Percentiles rank a stretch among this genome's conserved stretches.
Evolutionary conservation across 2,329 filamentous ascomycete species (phyloP).

Genomic region (Ceratocystiopsis minuta): DNA sequence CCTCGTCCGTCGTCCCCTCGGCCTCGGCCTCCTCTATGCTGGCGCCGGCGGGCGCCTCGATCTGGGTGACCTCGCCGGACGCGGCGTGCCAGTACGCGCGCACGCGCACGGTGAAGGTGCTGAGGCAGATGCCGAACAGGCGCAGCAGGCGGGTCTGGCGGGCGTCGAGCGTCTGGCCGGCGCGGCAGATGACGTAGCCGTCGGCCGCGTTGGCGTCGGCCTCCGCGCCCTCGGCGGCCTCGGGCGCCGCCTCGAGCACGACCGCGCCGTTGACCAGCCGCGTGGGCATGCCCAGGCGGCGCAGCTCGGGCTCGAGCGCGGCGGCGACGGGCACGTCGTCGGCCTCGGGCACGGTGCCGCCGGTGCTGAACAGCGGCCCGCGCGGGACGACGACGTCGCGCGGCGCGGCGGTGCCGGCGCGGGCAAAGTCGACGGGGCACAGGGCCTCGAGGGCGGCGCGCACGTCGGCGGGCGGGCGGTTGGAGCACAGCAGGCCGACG

Average conservation of each 20-base stretch:
- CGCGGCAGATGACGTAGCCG: conserved; percentile 63
- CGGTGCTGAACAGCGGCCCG: conserved; percentile 65
- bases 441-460: conserved; percentile 55
- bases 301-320: conserved; percentile 75
- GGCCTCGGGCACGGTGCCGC: conserved; percentile 59
- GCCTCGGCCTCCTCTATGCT: neutral
- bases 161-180: conserved; percentile 72
- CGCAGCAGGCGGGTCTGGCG: conserved; percentile 87
- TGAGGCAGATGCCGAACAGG: conserved; percentile 77
- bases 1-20: too few relatives aligned
- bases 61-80: conserved; percentile 40
- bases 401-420: conserved; percentile 60
- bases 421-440: conserved; percentile 70
- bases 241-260: conserved; percentile 33
- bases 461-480: conserved; percentile 47
- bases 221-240: conserved; percentile 33
- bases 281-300: conserved; percentile 78
- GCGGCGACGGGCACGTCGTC: conserved; percentile 78
- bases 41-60: conserved; percentile 14
- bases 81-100: conserved; percentile 54
- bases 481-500: conserved; percentile 81
- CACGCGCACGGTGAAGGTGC: conserved; percentile 73
- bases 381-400: conserved; percentile 65
- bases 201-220: conserved; percentile 25
- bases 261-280: conserved; percentile 79